Percentiles rank a stretch among this genome's conserved stretches.
phyloP scores from a whole-genome alignment of 257 asterid genomes.

The Ocimum tenuiflorum region DNA sequence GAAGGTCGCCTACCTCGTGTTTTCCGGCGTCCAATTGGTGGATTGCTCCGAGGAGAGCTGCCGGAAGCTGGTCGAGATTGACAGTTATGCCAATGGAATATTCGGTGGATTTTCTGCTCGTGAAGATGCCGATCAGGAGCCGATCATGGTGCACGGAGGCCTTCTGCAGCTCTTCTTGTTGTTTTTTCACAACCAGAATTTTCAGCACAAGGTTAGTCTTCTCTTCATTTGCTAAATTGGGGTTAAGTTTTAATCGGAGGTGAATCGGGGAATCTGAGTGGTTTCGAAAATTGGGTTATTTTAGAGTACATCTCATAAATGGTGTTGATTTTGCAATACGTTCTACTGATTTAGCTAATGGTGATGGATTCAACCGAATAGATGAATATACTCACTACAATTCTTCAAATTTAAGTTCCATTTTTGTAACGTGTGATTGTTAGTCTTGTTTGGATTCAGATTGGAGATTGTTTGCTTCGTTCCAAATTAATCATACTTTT shows the following conservation, averaged over 20 bases:
- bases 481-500: no score
- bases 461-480: no score
- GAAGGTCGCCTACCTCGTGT: constrained; percentile 51
- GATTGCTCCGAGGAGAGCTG: constrained; percentile 37
- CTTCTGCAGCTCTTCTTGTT: constrained; percentile 46
- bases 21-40: constrained; percentile 54
- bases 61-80: constrained; percentile 43
- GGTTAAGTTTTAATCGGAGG: neutral
- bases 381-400: no score
- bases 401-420: no score
- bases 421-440: neutral
- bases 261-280: neutral
- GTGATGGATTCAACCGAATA: no score
- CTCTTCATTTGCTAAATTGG: neutral
- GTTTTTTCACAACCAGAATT: constrained; percentile 26
- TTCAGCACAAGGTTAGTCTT: constrained; percentile 50
- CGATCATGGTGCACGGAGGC: constrained; percentile 59
- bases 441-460: neutral
- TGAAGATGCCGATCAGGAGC: constrained; percentile 15
- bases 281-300: no score
- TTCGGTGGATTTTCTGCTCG: constrained; percentile 31
- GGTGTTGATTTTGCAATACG: no score
- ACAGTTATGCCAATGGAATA: constrained; percentile 21
- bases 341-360: no score
- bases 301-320: no score